phyloP scores from a whole-genome alignment of 2,329 filamentous ascomycete genomes.

The Neonectria punicea region DNA sequence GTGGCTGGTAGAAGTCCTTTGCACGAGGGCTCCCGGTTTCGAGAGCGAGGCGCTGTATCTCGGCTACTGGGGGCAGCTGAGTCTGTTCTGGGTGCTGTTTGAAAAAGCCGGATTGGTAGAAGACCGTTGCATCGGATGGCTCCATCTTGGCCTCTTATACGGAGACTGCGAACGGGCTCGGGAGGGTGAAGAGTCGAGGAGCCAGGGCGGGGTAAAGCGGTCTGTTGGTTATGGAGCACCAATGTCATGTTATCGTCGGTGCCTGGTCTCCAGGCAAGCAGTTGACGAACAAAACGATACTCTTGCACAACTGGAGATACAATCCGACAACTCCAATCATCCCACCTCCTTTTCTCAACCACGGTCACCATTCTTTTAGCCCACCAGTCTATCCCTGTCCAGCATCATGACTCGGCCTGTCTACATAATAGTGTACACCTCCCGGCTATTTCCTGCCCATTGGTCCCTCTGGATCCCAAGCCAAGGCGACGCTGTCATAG shows the following conservation, averaged over 20 bases:
- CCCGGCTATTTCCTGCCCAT: conserved; percentile 14
- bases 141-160: not conserved
- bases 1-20: conserved; percentile 31
- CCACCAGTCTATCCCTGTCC: not conserved
- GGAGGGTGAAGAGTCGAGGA: not conserved
- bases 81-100: not conserved
- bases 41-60: not conserved
- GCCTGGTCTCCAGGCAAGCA: not conserved
- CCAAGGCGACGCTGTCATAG: not conserved
- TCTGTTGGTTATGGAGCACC: not conserved
- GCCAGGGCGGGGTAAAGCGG: not conserved
- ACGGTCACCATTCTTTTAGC: not conserved
- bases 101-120: not conserved
- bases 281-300: not conserved
- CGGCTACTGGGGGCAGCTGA: not conserved
- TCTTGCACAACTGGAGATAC: not conserved
- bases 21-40: not conserved
- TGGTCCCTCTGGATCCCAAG: conserved; percentile 20
- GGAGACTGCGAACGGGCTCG: not conserved
- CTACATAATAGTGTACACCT: conserved; percentile 18
- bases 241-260: not conserved
- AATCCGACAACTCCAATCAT: too few relatives aligned
- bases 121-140: not conserved
- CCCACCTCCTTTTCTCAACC: not conserved
- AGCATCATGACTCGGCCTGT: conserved; percentile 1